Evolutionary conservation across 2,329 filamentous ascomycete species (phyloP).

Genomic region (Venturia asperata): DNA sequence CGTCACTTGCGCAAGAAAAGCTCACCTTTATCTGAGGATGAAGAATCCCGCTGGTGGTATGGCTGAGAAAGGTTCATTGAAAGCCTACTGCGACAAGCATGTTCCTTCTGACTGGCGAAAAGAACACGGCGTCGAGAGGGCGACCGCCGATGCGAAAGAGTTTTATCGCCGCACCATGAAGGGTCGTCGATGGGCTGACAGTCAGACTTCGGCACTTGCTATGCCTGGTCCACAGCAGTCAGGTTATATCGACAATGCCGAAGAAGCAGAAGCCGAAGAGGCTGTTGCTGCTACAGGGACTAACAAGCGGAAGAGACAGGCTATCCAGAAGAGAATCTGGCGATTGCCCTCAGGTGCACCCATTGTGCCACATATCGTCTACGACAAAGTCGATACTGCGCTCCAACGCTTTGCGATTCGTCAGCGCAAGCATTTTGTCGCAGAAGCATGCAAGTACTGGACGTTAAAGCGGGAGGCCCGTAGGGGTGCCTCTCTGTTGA

Average conservation of each 20-base stretch:
- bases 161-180: slow-evolving; percentile 89
- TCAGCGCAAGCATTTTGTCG: slow-evolving; percentile 85
- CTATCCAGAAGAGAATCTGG: slow-evolving; percentile 65
- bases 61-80: slow-evolving; percentile 74
- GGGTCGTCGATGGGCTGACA: slow-evolving; percentile 85
- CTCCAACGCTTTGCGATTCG: slow-evolving; percentile 75
- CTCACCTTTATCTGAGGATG: slow-evolving; percentile 89
- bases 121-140: slow-evolving; percentile 74
- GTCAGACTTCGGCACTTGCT: slow-evolving; percentile 72
- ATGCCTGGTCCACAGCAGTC: slow-evolving; percentile 61
- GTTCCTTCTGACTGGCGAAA: slow-evolving; percentile 81
- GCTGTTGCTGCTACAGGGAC: slow-evolving; percentile 45
- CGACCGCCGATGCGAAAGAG: slow-evolving; percentile 74
- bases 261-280: slow-evolving; percentile 39
- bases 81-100: slow-evolving; percentile 94
- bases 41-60: slow-evolving; percentile 77
- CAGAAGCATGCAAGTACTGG: slow-evolving; percentile 95
- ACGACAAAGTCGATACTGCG: slow-evolving; percentile 76
- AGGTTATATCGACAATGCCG: slow-evolving; percentile 39
- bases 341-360: slow-evolving; percentile 90
- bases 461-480: slow-evolving; percentile 91
- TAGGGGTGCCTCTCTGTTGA: slow-evolving; percentile 82
- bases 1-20: slow-evolving; percentile 86
- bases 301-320: slow-evolving; percentile 53
- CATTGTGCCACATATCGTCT: slow-evolving; percentile 83